Base-by-base conservation (phyloP, 306 rosid species). In the Spatholobus suberectus region DNA sequence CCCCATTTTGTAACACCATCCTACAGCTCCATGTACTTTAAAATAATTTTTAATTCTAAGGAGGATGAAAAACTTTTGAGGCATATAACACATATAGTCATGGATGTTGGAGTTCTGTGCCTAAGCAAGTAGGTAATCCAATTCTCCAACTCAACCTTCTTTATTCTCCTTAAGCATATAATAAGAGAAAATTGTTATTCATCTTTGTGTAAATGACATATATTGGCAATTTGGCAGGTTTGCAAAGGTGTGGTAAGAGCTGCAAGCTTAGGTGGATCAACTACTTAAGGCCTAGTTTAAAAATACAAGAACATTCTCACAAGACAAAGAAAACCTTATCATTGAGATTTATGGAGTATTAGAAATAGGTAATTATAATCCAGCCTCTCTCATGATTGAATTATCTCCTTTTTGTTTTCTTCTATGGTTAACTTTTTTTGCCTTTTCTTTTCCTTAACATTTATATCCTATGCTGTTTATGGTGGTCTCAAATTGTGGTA, bases 161-260 rank as follows among this genome's bases (percentile, higher is more conserved):
- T 20, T 38, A 13, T n/a, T 63, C n/a, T n/a, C n/a, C n/a, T n/a
- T n/a, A n/a, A n/a, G n/a, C n/a, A n/a, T n/a, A n/a, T n/a, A n/a
- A n/a, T 7, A 54, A 38, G 8, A 38, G 0, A 38, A 38, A 38
- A 38, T 38, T 4, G 43, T 38, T 38, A 38, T 38, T 38, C n/a
- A n/a, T n/a, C 40, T 51, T 26, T 7, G 1, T 41, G 4, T 46
- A 29, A 81, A 3, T 40, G 18, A 8, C 61, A 74, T 81, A 70
- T 47, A 35, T 79, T 77, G 24, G n/a, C n/a, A n/a, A n/a, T n/a
- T n/a, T n/a, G n/a, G 7, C 74, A 89, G 92, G 92, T 21, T 86
- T 89, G 85, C 90, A 82, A 46, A 87, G 92, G 68, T 90, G 91
- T 61, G 93, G 93, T 14, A 90, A 90, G 86, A 90, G 93, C 67